phyloP scores from a whole-genome alignment of 1,284 basidiomycete genomes.

The Sphagnurus paluster region DNA sequence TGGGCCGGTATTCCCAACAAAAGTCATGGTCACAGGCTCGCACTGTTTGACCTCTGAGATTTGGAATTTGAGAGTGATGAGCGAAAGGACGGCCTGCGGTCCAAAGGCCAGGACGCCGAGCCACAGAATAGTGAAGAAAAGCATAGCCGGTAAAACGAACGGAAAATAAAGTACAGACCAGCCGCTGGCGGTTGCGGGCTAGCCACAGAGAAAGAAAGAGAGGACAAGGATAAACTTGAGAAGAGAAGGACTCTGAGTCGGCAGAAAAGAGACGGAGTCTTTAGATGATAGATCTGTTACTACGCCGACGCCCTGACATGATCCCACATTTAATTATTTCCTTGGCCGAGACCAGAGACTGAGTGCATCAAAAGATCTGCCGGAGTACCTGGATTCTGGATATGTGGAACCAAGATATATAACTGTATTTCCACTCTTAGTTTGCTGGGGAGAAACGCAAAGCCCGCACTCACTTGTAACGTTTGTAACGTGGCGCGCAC shows the following conservation, averaged over 20 bases:
- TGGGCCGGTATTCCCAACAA: constrained; percentile 35
- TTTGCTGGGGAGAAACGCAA: too few relatives aligned
- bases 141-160: constrained; percentile 24
- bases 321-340: constrained; percentile 5
- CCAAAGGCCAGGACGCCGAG: constrained; percentile 40
- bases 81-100: constrained; percentile 49
- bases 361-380: not conserved
- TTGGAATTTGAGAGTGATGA: constrained; percentile 42
- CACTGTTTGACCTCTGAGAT: constrained; percentile 57
- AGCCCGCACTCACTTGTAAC: too few relatives aligned
- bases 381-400: not conserved
- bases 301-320: constrained; percentile 3
- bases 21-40: constrained; percentile 47
- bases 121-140: constrained; percentile 35
- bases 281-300: constrained; percentile 11
- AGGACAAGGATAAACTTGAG: constrained; percentile 17
- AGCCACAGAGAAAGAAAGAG: constrained; percentile 24
- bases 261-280: constrained; percentile 12
- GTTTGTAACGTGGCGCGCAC: too few relatives aligned
- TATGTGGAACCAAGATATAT: too few relatives aligned
- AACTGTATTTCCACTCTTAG: too few relatives aligned
- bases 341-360: not conserved
- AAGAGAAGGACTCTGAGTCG: constrained; percentile 16
- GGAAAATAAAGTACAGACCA: constrained; percentile 22
- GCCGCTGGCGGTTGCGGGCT: constrained; percentile 26